Conservation (phyloP, 805 yeast genomes). For the Candida alai region DNA sequence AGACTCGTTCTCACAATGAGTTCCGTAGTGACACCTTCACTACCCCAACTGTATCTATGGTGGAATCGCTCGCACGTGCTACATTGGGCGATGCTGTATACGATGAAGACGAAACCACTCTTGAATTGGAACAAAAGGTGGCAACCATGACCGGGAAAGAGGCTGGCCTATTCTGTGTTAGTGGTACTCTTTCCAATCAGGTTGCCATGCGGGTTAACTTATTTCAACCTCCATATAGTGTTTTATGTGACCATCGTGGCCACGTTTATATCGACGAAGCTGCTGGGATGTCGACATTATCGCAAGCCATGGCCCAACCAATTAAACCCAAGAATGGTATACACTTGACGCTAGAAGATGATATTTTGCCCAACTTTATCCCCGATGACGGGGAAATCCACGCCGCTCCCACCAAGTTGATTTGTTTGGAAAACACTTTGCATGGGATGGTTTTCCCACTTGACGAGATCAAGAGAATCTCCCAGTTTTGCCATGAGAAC, state of each 20-base stretch:
- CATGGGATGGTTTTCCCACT: slow-evolving; percentile 80
- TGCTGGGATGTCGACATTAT: slow-evolving; percentile 83
- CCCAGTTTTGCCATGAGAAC: slow-evolving; percentile 61
- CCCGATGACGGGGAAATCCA: slow-evolving; percentile 83
- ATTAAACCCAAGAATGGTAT: slow-evolving; percentile 73
- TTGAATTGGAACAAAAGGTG: slow-evolving; percentile 58
- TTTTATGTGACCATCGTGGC: slow-evolving; percentile 80
- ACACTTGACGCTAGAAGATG: slow-evolving; percentile 81
- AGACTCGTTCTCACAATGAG: slow-evolving; percentile 33
- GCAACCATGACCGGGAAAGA: slow-evolving; percentile 72
- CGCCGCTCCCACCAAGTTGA: slow-evolving; percentile 79
- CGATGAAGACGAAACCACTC: slow-evolving; percentile 73
- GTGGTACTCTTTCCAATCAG: slow-evolving; percentile 91
- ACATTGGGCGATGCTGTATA: slow-evolving; percentile 88
- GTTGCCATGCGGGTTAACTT: slow-evolving; percentile 75
- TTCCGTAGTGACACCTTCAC: slow-evolving; percentile 81
- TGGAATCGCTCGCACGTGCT: slow-evolving; percentile 48
- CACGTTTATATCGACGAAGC: slow-evolving; percentile 86
- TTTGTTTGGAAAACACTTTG: slow-evolving; percentile 83
- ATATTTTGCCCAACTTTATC: slow-evolving; percentile 56
- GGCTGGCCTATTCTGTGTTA: slow-evolving; percentile 77
- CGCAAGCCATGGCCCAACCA: slow-evolving; percentile 89
- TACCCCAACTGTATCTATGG: slow-evolving; percentile 74
- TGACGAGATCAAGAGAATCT: slow-evolving; percentile 70
- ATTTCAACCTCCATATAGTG: slow-evolving; percentile 78